phyloP scores from a whole-genome alignment of 2,329 filamentous ascomycete genomes.

The Cercospora sp. region DNA sequence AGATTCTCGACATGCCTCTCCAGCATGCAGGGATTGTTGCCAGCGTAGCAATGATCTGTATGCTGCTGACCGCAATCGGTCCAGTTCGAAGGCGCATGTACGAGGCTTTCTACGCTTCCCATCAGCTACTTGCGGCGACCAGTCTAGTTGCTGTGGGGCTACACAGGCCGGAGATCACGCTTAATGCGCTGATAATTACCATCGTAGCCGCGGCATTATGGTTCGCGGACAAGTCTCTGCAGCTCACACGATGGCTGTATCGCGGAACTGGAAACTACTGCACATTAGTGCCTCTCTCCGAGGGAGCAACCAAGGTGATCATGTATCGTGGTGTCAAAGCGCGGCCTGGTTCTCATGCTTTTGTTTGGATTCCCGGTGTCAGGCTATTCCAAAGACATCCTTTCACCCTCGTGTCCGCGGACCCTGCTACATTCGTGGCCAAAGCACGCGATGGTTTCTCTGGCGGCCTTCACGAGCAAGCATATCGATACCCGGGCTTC shows the following conservation, averaged over 20 bases:
- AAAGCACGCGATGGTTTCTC: constrained; percentile 31
- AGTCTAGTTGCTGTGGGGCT: constrained; percentile 29
- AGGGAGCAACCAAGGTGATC: constrained; percentile 26
- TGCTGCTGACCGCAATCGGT: constrained; percentile 28
- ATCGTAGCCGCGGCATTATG: constrained; percentile 25
- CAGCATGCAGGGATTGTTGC: constrained; percentile 29
- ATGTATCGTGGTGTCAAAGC: constrained; percentile 22
- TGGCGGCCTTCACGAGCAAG: constrained; percentile 23
- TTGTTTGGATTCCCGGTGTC: constrained; percentile 30
- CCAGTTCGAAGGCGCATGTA: constrained; percentile 29
- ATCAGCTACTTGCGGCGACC: constrained; percentile 25
- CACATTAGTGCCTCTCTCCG: constrained; percentile 26
- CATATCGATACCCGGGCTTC: constrained; percentile 20
- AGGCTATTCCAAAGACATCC: constrained; percentile 27
- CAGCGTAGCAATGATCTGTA: constrained; percentile 28
- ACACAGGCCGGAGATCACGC: constrained; percentile 27
- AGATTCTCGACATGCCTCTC: constrained; percentile 15
- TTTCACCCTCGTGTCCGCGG: constrained; percentile 28
- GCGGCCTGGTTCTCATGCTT: constrained; percentile 29
- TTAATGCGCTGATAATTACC: constrained; percentile 28
- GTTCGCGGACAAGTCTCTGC: constrained; percentile 26
- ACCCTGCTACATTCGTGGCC: constrained; percentile 28
- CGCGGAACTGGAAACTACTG: constrained; percentile 23
- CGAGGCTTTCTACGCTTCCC: constrained; percentile 31
- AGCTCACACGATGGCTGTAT: constrained; percentile 26